Evolutionary conservation across 805 yeast species (phyloP).

Genomic region (Spathaspora girioi): DNA sequence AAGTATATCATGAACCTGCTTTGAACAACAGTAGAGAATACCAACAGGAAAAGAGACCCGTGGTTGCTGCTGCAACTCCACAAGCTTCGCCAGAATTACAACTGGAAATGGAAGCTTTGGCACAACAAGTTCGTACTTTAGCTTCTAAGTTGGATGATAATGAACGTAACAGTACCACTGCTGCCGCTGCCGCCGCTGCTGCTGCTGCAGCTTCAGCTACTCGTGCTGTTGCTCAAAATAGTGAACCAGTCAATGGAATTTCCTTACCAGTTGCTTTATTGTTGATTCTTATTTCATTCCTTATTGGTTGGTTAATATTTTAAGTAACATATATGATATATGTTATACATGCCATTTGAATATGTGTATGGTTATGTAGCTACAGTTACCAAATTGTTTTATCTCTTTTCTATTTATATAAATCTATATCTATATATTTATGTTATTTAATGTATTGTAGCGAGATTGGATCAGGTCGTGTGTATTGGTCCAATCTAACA

Average conservation of each 20-base stretch:
- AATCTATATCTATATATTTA: too few species aligned
- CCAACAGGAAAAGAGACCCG: conserved; percentile 1
- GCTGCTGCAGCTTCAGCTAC: background rate
- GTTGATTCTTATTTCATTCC: conserved; percentile 48
- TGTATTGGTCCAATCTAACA: background rate
- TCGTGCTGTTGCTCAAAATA: background rate
- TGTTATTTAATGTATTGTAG: too few species aligned
- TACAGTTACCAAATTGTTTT: too few species aligned
- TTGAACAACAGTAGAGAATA: background rate
- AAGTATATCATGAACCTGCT: background rate
- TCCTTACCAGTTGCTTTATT: conserved; percentile 51
- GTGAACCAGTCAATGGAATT: conserved; percentile 43
- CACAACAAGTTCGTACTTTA: conserved; percentile 36
- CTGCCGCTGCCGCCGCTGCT: background rate
- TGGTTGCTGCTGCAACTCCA: conserved; percentile 1
- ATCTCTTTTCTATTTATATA: too few species aligned
- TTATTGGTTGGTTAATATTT: conserved; percentile 72
- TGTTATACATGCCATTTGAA: background rate
- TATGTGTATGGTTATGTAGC: background rate
- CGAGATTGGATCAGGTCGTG: background rate
- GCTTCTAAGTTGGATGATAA: conserved; percentile 44
- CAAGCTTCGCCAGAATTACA: conserved; percentile 27
- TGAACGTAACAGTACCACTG: conserved; percentile 11
- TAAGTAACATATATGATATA: conserved; percentile 18
- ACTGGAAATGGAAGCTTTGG: conserved; percentile 31